These are phyloP conservation scores for Kuraishia ogatae DNA, from an alignment of 805 yeast species.

Conservation along the genomic window DNA sequence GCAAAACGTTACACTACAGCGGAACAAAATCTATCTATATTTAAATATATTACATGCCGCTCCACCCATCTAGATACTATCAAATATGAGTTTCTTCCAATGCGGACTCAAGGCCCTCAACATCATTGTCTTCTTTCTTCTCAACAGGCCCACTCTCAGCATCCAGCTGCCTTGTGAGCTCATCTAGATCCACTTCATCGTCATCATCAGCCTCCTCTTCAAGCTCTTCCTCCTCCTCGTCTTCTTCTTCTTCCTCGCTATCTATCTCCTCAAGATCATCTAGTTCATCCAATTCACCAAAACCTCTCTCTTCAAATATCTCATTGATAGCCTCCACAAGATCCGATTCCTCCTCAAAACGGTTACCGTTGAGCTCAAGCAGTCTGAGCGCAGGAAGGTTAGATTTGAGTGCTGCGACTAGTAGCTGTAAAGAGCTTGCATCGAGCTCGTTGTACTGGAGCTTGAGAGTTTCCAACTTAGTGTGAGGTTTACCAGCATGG, in stretches of 20 bases:
- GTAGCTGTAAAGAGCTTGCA: constrained; percentile 47
- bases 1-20: background rate
- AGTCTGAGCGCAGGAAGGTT: constrained; percentile 51
- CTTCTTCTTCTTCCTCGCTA: constrained; percentile 62
- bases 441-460: constrained; percentile 88
- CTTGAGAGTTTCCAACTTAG: constrained; percentile 48
- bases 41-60: constrained; percentile 4
- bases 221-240: constrained; percentile 44
- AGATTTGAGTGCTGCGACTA: constrained; percentile 43
- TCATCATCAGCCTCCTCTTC: constrained; percentile 51
- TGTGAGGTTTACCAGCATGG: constrained; percentile 19
- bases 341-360: constrained; percentile 82
- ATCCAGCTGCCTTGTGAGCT: constrained; percentile 44
- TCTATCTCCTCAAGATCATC: constrained; percentile 89
- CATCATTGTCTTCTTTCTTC: constrained; percentile 29
- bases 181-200: constrained; percentile 32
- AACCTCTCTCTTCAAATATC: constrained; percentile 62
- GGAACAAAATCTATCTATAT: background rate
- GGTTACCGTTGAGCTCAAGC: constrained; percentile 89
- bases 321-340: constrained; percentile 50
- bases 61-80: background rate
- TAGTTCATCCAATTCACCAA: constrained; percentile 83
- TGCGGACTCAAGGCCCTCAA: constrained; percentile 49
- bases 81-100: constrained; percentile 47
- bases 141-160: constrained; percentile 32